Evolutionary conservation across 257 asterid genomes (phyloP).

Genomic region (Orobanche coerulescens): DNA sequence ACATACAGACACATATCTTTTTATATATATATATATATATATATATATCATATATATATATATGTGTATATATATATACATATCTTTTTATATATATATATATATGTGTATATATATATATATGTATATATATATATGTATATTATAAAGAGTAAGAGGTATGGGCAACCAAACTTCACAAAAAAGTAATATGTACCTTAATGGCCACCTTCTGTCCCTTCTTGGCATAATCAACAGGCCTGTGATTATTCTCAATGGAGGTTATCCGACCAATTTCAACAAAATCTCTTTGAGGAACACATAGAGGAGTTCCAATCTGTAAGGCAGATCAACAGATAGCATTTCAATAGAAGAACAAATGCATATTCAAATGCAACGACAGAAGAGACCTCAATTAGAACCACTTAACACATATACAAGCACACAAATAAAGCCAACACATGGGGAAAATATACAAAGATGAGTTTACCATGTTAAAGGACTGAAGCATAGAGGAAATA

Average conservation of each 20-base stretch:
- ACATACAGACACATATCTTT: no score
- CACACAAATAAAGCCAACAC: background rate
- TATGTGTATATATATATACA: no score
- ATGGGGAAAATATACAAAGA: background rate
- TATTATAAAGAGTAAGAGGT: background rate
- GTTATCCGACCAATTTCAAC: conserved; percentile 84
- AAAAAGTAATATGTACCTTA: conserved; percentile 46
- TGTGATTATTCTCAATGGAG: conserved; percentile 86
- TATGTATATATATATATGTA: no score
- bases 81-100: no score
- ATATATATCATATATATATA: no score
- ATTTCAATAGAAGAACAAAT: conserved; percentile 11
- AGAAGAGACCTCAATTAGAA: background rate
- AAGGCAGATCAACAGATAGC: background rate
- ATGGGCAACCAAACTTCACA: background rate
- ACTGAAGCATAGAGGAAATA: background rate
- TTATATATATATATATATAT: no score
- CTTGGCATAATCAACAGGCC: conserved; percentile 80
- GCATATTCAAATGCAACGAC: background rate
- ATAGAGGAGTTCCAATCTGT: conserved; percentile 73
- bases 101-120: no score
- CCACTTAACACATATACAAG: background rate
- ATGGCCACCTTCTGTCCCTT: conserved; percentile 90
- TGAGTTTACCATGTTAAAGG: background rate
- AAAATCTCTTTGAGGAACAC: conserved; percentile 76